Evolutionary conservation across 345 rosid genomes (phyloP).

Genomic region (Eucalyptus albens): DNA sequence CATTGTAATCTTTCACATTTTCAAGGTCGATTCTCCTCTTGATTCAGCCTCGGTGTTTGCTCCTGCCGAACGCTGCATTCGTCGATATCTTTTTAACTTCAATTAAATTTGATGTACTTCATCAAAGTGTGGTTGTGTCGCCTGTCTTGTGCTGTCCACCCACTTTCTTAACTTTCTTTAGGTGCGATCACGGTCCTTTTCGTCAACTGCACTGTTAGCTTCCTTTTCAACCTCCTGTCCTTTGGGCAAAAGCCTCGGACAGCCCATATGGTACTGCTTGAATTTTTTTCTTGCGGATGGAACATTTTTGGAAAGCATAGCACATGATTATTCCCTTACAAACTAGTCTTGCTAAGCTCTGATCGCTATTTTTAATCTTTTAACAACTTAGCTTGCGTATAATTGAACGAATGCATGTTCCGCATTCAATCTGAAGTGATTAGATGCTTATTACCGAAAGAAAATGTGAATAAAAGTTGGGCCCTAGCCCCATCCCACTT

Average conservation of each 20-base stretch:
- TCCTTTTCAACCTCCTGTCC: not conserved
- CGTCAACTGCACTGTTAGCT: constrained; percentile 18
- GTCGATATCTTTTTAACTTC: constrained; percentile 13
- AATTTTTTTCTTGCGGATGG: not conserved
- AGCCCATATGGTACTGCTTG: not conserved
- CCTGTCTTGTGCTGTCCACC: constrained; percentile 53
- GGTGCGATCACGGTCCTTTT: constrained; percentile 38
- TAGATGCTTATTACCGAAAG: not conserved
- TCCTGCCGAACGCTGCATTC: not conserved
- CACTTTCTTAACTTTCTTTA: constrained; percentile 54
- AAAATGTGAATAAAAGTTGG: not conserved
- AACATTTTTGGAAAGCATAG: not conserved
- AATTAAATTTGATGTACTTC: constrained; percentile 43
- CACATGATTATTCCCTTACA: not conserved
- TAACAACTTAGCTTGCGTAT: not conserved
- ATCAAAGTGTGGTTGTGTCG: constrained; percentile 58
- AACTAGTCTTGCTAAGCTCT: not conserved
- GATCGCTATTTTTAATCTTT: not conserved
- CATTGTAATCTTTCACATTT: constrained; percentile 3
- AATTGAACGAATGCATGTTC: not conserved
- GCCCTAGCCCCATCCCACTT: not conserved
- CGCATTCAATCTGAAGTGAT: not conserved
- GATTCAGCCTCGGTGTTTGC: not conserved
- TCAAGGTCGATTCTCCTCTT: not conserved
- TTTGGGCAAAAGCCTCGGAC: not conserved